phyloP scores from a whole-genome alignment of 2,329 filamentous ascomycete genomes.

The Trichophyton benhamiae region DNA sequence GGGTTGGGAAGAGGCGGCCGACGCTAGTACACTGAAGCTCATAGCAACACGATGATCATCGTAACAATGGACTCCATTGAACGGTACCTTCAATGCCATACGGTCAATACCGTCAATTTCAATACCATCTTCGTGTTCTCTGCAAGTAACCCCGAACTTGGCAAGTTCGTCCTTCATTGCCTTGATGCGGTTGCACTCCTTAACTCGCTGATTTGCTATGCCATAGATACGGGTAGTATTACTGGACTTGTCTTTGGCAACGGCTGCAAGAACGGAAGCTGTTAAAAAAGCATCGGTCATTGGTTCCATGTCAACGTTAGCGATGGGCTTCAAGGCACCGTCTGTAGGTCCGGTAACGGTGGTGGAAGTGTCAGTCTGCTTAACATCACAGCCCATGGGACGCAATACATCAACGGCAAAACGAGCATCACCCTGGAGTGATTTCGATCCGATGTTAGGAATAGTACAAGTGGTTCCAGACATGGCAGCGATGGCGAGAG shows the following conservation, averaged over 20 bases:
- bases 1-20: conserved; percentile 56
- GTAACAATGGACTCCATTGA: conserved; percentile 73
- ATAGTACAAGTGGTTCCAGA: conserved; percentile 92
- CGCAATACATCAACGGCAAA: conserved; percentile 82
- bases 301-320: conserved; percentile 90
- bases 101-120: conserved; percentile 47
- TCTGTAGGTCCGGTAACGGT: conserved; percentile 79
- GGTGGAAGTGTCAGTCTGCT: conserved; percentile 73
- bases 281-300: conserved; percentile 99
- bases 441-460: conserved; percentile 86
- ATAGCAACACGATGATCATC: conserved; percentile 97
- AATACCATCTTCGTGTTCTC: conserved; percentile 90
- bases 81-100: conserved; percentile 42
- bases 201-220: conserved; percentile 94
- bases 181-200: conserved; percentile 91
- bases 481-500: conserved; percentile 84
- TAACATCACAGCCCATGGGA: conserved; percentile 87
- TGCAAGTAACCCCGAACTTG: conserved; percentile 80
- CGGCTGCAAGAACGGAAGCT: conserved; percentile 81
- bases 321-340: conserved; percentile 61
- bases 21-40: conserved; percentile 79
- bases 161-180: conserved; percentile 92
- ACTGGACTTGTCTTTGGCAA: conserved; percentile 56
- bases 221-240: conserved; percentile 73
- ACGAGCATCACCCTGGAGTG: conserved; percentile 84